These are phyloP conservation scores for Blastobotrys malaysiensis DNA, from an alignment of 1,139 yeast species.

Conservation along the genomic window DNA sequence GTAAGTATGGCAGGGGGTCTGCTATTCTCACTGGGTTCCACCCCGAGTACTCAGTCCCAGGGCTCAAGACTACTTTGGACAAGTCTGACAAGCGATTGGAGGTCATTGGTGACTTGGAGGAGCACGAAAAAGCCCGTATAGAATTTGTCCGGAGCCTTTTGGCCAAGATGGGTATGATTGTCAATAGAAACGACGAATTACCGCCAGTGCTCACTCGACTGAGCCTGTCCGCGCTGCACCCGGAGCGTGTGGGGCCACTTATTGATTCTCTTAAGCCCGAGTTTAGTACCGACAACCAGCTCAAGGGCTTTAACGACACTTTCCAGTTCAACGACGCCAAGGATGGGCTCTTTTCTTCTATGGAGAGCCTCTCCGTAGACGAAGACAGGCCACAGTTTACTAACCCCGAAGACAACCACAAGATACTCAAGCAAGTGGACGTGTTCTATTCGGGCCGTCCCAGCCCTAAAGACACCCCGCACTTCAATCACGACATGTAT, in stretches of 20 bases:
- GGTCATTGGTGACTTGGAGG: constrained; percentile 39
- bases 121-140: constrained; percentile 45
- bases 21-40: constrained; percentile 84
- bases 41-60: constrained; percentile 71
- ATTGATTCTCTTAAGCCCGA: constrained; percentile 32
- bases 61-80: constrained; percentile 37
- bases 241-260: constrained; percentile 27
- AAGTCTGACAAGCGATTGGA: constrained; percentile 13
- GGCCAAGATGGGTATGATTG: constrained; percentile 58
- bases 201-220: constrained; percentile 53
- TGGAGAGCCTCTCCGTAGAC: neutral
- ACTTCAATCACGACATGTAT: constrained; percentile 59
- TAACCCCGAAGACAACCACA: constrained; percentile 43
- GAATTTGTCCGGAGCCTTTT: constrained; percentile 54
- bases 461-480: constrained; percentile 51
- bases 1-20: constrained; percentile 66
- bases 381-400: neutral
- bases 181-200: constrained; percentile 43
- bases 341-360: constrained; percentile 6
- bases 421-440: constrained; percentile 50
- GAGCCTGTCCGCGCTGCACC: constrained; percentile 38
- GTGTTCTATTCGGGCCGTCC: constrained; percentile 43
- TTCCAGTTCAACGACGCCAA: constrained; percentile 20
- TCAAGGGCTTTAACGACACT: constrained; percentile 51
- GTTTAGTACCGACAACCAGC: constrained; percentile 42